Evolutionary conservation across 371 early-diverging fungal species (phyloP).

Genomic region (Fennellomyces sp.): DNA sequence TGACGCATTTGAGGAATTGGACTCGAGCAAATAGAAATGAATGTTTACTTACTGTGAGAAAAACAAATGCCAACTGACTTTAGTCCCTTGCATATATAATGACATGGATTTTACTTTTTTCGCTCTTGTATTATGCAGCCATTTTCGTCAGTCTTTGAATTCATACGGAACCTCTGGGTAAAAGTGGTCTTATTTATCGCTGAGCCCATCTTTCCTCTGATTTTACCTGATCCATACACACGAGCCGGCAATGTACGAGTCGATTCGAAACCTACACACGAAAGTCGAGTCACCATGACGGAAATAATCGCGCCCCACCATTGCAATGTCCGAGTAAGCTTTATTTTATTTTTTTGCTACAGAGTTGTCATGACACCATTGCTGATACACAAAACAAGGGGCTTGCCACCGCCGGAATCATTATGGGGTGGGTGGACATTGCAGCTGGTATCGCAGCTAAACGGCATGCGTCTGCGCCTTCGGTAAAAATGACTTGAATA

Average conservation of each 20-base stretch:
- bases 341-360: background rate
- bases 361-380: too few species aligned
- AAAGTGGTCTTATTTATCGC: conserved; percentile 29
- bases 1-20: too few species aligned
- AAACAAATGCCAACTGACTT: too few species aligned
- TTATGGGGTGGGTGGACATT: conserved; percentile 76
- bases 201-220: conserved; percentile 34
- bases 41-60: too few species aligned
- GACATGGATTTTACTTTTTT: background rate
- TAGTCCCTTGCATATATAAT: background rate
- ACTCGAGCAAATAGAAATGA: too few species aligned
- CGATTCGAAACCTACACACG: conserved; percentile 36
- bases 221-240: conserved; percentile 51
- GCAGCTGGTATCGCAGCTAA: conserved; percentile 76
- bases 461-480: conserved; percentile 62
- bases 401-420: conserved; percentile 59
- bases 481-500: conserved; percentile 25
- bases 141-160: conserved; percentile 13
- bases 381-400: too few species aligned
- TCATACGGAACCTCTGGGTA: conserved; percentile 30
- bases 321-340: conserved; percentile 42
- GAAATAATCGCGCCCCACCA: conserved; percentile 52
- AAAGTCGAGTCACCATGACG: conserved; percentile 55
- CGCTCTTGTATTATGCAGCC: background rate
- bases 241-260: conserved; percentile 43